phyloP scores from a whole-genome alignment of 768 basidiomycete species.

The Calvatia gigantea region DNA sequence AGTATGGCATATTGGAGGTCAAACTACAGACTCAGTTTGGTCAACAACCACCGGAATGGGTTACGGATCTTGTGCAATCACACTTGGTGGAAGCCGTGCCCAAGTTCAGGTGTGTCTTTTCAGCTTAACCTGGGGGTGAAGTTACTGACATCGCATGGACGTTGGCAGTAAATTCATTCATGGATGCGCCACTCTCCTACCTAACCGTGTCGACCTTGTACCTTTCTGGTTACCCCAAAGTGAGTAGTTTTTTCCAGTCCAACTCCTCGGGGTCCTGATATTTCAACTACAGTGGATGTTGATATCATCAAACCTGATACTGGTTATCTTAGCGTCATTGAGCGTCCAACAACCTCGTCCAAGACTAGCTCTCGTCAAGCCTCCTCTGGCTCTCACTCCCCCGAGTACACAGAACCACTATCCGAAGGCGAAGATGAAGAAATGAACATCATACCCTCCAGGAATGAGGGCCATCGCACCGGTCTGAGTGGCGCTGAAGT shows the following conservation, averaged over 20 bases:
- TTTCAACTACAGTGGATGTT: slow-evolving; percentile 66
- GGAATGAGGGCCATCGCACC: slow-evolving; percentile 78
- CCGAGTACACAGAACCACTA: slow-evolving; percentile 77
- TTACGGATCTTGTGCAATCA: slow-evolving; percentile 90
- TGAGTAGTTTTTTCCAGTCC: slow-evolving; percentile 28
- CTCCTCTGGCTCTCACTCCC: slow-evolving; percentile 16
- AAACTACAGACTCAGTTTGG: slow-evolving; percentile 96
- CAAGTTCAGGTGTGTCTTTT: slow-evolving; percentile 73
- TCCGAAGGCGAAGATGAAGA: slow-evolving; percentile 90
- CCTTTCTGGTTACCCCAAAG: slow-evolving; percentile 99
- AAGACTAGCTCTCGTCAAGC: slow-evolving; percentile 39
- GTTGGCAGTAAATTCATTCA: slow-evolving; percentile 93
- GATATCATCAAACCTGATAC: slow-evolving; percentile 94
- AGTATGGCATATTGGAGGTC: slow-evolving; percentile 95
- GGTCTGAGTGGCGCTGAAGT: slow-evolving; percentile 73
- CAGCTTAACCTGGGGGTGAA: too few relatives aligned
- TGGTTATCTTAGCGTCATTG: slow-evolving; percentile 66
- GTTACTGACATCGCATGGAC: too few relatives aligned
- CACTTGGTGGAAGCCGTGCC: slow-evolving; percentile 97
- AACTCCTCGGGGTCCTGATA: not conserved
- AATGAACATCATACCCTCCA: slow-evolving; percentile 62
- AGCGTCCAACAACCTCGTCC: slow-evolving; percentile 62
- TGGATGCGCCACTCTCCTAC: slow-evolving; percentile 90
- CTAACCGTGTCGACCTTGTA: slow-evolving; percentile 90
- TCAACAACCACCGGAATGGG: slow-evolving; percentile 95